A percentile compares a stretch with the other conserved stretches of the same genome.
Conservation (phyloP, 2,329 filamentous ascomycete genomes). For the Blastomyces gilchristii region DNA sequence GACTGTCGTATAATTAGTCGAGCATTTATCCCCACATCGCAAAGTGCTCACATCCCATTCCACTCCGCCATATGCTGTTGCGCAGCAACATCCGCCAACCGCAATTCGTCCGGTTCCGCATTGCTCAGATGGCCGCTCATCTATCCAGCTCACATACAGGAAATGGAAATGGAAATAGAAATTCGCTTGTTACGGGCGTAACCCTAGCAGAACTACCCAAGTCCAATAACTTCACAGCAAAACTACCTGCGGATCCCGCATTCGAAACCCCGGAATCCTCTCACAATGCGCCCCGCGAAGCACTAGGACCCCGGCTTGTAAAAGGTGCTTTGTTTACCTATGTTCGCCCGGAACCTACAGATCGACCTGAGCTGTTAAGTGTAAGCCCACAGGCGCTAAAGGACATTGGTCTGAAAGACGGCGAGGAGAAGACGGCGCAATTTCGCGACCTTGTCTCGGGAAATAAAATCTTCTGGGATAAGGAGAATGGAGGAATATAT, state of each 20-base stretch:
- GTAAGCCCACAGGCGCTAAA: conserved; percentile 68
- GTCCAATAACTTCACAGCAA: conserved; percentile 53
- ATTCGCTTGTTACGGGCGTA: conserved; percentile 16
- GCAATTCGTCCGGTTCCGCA: conserved; percentile 8
- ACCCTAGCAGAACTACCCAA: conserved; percentile 48
- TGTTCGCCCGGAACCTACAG: conserved; percentile 66
- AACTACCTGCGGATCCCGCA: conserved; percentile 62
- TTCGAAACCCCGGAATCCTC: conserved; percentile 75
- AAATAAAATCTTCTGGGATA: conserved; percentile 68
- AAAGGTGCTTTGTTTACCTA: conserved; percentile 80
- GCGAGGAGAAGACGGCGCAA: conserved; percentile 59
- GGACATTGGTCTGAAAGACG: conserved; percentile 64
- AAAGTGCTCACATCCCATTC: neutral
- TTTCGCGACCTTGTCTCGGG: conserved; percentile 72
- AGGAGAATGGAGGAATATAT: conserved; percentile 68
- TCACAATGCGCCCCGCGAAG: conserved; percentile 65
- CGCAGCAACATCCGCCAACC: conserved; percentile 6
- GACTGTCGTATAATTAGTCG: neutral
- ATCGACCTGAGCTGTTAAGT: conserved; percentile 66
- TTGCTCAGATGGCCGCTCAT: conserved; percentile 15
- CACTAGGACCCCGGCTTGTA: conserved; percentile 72
- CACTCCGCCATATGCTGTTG: conserved; percentile 11
- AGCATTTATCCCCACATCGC: neutral
- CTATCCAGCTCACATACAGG: conserved; percentile 9
- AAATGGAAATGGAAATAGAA: neutral